Conservation (phyloP, 768 basidiomycete species). For the Mycena latifolia region DNA sequence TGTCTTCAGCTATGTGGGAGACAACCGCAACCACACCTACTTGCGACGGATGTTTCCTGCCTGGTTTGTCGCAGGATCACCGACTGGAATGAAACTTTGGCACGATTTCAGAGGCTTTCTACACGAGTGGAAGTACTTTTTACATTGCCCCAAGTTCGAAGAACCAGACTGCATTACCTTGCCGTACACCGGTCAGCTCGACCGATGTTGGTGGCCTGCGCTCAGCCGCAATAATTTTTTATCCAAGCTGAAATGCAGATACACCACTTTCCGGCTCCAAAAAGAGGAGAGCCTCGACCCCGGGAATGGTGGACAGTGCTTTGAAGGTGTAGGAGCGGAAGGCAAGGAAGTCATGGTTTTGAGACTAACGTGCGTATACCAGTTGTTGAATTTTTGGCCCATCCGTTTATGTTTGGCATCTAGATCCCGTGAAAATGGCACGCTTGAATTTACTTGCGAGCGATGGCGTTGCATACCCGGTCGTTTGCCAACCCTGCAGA, state of each 20-base stretch:
- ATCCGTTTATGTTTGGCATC: neutral
- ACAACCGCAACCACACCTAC: slow-evolving; percentile 10
- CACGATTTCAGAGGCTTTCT: slow-evolving; percentile 40
- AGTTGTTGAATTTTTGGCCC: neutral
- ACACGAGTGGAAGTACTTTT: slow-evolving; percentile 42
- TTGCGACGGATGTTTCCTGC: slow-evolving; percentile 39
- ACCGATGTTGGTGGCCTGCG: slow-evolving; percentile 46
- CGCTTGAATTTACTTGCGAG: slow-evolving; percentile 2
- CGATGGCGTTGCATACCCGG: neutral
- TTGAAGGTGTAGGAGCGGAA: slow-evolving; percentile 18
- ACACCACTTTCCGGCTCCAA: slow-evolving; percentile 11
- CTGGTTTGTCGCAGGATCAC: slow-evolving; percentile 38
- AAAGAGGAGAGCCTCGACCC: neutral
- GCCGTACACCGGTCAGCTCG: slow-evolving; percentile 40
- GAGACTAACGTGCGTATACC: neutral
- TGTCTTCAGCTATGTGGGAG: slow-evolving; percentile 28
- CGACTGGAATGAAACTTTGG: slow-evolving; percentile 29
- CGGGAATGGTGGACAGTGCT: neutral
- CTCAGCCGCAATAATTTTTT: slow-evolving; percentile 43
- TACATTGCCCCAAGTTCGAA: slow-evolving; percentile 32
- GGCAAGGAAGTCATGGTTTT: slow-evolving; percentile 9
- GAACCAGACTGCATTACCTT: slow-evolving; percentile 14
- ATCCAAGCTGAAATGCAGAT: slow-evolving; percentile 30
- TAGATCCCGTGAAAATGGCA: neutral
- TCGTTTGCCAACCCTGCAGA: neutral